phyloP scores from a whole-genome alignment of 2,329 filamentous ascomycete species.

The Ceratocystis eucalypticola region DNA sequence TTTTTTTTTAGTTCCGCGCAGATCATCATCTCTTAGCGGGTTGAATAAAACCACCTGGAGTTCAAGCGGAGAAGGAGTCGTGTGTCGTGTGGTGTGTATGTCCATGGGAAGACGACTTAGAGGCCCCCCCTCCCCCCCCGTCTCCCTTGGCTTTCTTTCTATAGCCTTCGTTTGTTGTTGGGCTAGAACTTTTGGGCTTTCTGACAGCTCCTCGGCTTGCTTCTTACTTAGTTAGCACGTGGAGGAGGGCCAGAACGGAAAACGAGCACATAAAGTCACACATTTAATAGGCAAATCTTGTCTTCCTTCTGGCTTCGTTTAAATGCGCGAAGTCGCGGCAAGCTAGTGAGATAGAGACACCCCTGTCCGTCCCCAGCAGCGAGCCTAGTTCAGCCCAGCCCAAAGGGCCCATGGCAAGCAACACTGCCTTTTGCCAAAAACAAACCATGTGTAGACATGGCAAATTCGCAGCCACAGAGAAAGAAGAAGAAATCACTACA shows the following conservation, averaged over 20 bases:
- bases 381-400: neutral
- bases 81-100: neutral
- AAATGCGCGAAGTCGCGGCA: neutral
- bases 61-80: neutral
- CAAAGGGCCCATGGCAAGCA: neutral
- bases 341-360: neutral
- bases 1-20: neutral
- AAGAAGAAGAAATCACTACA: neutral
- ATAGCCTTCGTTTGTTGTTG: neutral
- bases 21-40: constrained; percentile 2
- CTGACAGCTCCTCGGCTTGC: neutral
- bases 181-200: neutral
- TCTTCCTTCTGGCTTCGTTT: too few species aligned
- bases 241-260: neutral
- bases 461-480: neutral
- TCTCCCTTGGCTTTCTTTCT: neutral
- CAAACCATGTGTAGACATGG: neutral
- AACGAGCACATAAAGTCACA: neutral
- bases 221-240: neutral
- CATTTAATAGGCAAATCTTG: neutral
- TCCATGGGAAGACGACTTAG: neutral
- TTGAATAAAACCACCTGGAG: neutral
- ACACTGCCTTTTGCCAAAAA: neutral
- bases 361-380: neutral
- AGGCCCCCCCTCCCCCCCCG: neutral